A percentile compares a stretch with the other conserved stretches of the same genome.
phyloP scores from a whole-genome alignment of 2,329 filamentous ascomycete species.

The Fusarium compactum region DNA sequence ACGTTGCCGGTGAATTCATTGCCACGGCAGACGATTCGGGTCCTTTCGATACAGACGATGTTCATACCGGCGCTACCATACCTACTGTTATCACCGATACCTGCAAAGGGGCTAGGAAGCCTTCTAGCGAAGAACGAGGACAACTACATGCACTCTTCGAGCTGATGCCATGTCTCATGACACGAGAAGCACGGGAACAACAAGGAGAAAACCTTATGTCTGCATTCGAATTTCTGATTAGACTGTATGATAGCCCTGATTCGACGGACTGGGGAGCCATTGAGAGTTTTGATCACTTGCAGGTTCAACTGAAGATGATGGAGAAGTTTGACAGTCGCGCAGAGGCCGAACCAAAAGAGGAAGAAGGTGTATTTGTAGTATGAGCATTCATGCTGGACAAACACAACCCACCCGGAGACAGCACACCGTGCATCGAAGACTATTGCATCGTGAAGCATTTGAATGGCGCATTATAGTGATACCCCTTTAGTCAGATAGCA shows the following conservation, averaged over 20 bases:
- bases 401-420: neutral
- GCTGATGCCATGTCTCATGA: constrained; percentile 30
- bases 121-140: neutral
- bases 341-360: constrained; percentile 14
- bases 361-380: constrained; percentile 13
- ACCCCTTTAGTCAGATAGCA: constrained; percentile 30
- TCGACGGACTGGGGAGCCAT: constrained; percentile 26
- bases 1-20: neutral
- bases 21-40: neutral
- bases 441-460: constrained; percentile 31
- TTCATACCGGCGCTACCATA: constrained; percentile 3
- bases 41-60: neutral
- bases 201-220: neutral
- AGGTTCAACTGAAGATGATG: constrained; percentile 1
- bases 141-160: constrained; percentile 5
- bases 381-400: constrained; percentile 11
- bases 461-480: constrained; percentile 24
- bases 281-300: constrained; percentile 21
- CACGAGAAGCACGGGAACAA: neutral
- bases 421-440: neutral
- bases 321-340: constrained; percentile 15
- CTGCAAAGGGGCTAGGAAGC: constrained; percentile 4
- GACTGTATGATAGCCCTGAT: constrained; percentile 13
- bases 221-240: constrained; percentile 9
- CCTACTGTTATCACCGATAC: constrained; percentile 11